phyloP scores from a whole-genome alignment of 495 filamentous ascomycete genomes.

The Neurospora discreta region DNA sequence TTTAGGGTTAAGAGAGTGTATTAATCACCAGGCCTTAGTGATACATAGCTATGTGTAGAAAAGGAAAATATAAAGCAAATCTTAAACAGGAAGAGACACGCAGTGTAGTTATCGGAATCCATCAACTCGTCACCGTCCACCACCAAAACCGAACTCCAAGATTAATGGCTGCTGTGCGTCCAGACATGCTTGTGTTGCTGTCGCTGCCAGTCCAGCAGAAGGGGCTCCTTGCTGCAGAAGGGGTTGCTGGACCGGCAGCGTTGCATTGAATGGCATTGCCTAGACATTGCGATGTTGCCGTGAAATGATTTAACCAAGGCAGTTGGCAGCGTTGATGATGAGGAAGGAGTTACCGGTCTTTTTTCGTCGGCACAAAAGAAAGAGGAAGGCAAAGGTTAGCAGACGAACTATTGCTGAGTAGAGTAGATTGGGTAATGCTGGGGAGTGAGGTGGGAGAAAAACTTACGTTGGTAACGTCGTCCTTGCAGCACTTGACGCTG shows the following conservation, averaged over 20 bases:
- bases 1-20: background rate
- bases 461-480: background rate
- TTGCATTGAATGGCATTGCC: background rate
- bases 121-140: background rate
- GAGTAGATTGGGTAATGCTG: too few relatives aligned
- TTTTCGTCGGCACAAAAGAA: background rate
- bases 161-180: background rate
- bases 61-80: background rate
- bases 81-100: background rate
- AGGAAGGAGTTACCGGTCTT: background rate
- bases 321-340: background rate
- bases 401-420: background rate
- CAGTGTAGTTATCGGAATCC: background rate
- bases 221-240: background rate
- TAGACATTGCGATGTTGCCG: background rate
- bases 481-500: conserved; percentile 6
- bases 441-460: background rate
- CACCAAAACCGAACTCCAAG: background rate
- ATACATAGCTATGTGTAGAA: background rate
- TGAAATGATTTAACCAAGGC: background rate
- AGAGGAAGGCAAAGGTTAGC: background rate
- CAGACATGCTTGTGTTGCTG: background rate
- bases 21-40: background rate
- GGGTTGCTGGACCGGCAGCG: background rate
- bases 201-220: background rate